Evolutionary conservation across 2,329 filamentous ascomycete genomes (phyloP).

Genomic region (Monosporascus cannonballus): DNA sequence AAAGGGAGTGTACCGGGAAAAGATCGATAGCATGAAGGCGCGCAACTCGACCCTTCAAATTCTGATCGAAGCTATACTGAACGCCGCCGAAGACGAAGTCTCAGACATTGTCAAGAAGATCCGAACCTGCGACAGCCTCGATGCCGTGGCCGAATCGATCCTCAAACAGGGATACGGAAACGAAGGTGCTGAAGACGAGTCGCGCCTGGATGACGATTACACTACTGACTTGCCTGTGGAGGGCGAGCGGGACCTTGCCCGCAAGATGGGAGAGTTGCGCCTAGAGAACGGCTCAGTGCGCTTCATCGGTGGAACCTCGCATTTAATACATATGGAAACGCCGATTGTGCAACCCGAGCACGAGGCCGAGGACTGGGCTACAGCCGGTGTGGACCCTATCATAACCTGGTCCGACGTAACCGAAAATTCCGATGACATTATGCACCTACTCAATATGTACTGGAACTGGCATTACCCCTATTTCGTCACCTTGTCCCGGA

Average conservation of each 20-base stretch:
- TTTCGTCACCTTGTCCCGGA: constrained; percentile 85
- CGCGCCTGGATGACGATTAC: constrained; percentile 37
- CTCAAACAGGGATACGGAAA: constrained; percentile 35
- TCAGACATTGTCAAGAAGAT: constrained; percentile 77
- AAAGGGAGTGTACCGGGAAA: constrained; percentile 95
- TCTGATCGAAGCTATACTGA: constrained; percentile 87
- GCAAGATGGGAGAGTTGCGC: constrained; percentile 87
- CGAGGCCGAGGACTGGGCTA: constrained; percentile 40
- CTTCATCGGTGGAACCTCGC: constrained; percentile 91
- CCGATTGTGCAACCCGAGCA: constrained; percentile 35
- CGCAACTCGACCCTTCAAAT: constrained; percentile 83
- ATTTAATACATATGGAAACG: constrained; percentile 73
- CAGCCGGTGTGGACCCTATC: constrained; percentile 60
- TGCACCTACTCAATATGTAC: constrained; percentile 93
- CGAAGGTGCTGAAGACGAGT: constrained; percentile 29
- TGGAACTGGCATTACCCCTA: constrained; percentile 98
- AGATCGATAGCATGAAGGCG: constrained; percentile 82
- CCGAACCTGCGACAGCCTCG: constrained; percentile 71
- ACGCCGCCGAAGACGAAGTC: constrained; percentile 83
- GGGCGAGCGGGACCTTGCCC: constrained; percentile 74
- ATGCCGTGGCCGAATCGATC: constrained; percentile 48
- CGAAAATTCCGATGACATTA: constrained; percentile 68
- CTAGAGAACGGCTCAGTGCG: constrained; percentile 82
- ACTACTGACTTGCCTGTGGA: constrained; percentile 36
- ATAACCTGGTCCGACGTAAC: constrained; percentile 87